These are phyloP conservation scores for Clarireedia sp. DNA, from an alignment of 2,329 filamentous ascomycete genomes.

Conservation along the genomic window DNA sequence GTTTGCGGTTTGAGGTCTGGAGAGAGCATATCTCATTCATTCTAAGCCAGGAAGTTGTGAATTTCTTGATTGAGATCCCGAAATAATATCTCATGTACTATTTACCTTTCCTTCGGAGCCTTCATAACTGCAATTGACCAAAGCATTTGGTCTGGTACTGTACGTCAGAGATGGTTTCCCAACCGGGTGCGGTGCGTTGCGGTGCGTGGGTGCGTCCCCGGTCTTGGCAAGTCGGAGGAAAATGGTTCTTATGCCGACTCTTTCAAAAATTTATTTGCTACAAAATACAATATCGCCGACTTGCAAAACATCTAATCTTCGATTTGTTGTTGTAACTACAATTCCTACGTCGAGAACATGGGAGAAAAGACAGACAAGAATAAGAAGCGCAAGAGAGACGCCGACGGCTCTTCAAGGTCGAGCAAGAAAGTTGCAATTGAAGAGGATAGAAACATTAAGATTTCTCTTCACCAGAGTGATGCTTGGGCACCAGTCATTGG, in stretches of 20 bases:
- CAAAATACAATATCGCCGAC: neutral
- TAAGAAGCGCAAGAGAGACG: slow-evolving; percentile 46
- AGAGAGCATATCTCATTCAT: too few species aligned
- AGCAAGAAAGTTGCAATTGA: slow-evolving; percentile 47
- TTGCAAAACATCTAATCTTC: too few species aligned
- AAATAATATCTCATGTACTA: too few species aligned
- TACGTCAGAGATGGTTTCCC: neutral
- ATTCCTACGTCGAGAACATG: slow-evolving; percentile 16
- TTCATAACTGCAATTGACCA: too few species aligned
- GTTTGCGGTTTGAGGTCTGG: too few species aligned
- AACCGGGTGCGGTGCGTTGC: neutral
- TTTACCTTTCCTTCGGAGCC: too few species aligned
- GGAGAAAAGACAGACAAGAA: slow-evolving; percentile 22
- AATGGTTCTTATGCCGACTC: slow-evolving; percentile 8
- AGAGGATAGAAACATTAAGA: slow-evolving; percentile 32
- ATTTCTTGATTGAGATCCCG: too few species aligned
- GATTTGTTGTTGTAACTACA: too few species aligned
- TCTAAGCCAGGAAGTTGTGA: too few species aligned
- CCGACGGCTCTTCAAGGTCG: slow-evolving; percentile 32
- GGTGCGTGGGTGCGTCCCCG: neutral
- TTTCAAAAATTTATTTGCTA: slow-evolving; percentile 5
- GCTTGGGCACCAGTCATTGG: slow-evolving; percentile 47
- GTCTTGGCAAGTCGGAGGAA: slow-evolving; percentile 9
- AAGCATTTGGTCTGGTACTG: too few species aligned
- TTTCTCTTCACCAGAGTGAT: slow-evolving; percentile 39